A percentile compares a stretch with the other conserved stretches of the same genome.
Evolutionary conservation across 2,329 filamentous ascomycete genomes (phyloP).

Genomic region (Acarospora socialis): DNA sequence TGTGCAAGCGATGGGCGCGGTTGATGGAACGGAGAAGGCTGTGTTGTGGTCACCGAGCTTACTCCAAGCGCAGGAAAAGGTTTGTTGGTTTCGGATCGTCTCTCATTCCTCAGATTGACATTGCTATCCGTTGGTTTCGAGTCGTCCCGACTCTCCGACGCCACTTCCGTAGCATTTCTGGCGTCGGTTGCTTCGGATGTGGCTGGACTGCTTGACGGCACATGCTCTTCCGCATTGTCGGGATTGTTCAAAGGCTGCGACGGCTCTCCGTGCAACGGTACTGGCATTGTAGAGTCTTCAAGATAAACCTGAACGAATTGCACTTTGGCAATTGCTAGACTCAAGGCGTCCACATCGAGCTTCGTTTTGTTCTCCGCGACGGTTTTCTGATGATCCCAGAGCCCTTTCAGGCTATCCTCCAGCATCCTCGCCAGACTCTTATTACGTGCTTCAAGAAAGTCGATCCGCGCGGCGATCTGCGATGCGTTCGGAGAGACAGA

Average conservation of each 20-base stretch:
- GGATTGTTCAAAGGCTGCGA: neutral
- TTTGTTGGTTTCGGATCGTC: too few relatives aligned
- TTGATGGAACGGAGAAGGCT: conserved; percentile 5
- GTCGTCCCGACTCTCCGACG: too few relatives aligned
- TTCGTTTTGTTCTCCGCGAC: conserved; percentile 9
- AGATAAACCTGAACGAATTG: conserved; percentile 31
- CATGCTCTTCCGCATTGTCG: too few relatives aligned
- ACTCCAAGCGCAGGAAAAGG: too few relatives aligned
- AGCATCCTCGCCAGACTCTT: conserved; percentile 27
- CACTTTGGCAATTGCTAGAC: conserved; percentile 25
- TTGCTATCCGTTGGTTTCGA: too few relatives aligned
- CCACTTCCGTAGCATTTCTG: too few relatives aligned
- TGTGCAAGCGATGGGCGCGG: conserved; percentile 29
- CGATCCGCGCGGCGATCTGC: conserved; percentile 6
- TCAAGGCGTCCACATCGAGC: conserved; percentile 20
- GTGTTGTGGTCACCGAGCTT: too few relatives aligned
- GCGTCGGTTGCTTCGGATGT: conserved; percentile 7
- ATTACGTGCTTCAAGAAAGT: conserved; percentile 20
- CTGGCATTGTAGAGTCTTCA: conserved; percentile 25
- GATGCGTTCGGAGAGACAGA: conserved; percentile 2
- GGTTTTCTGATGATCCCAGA: conserved; percentile 23
- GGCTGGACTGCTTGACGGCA: too few relatives aligned
- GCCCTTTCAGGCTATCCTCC: conserved; percentile 26
- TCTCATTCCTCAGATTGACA: too few relatives aligned
- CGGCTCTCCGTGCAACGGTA: conserved; percentile 6